Evolutionary conservation across 2,329 filamentous ascomycete genomes (phyloP), one percentile per base, ranked within the genome.

Genomic region (Thyridium curvatum): DNA sequence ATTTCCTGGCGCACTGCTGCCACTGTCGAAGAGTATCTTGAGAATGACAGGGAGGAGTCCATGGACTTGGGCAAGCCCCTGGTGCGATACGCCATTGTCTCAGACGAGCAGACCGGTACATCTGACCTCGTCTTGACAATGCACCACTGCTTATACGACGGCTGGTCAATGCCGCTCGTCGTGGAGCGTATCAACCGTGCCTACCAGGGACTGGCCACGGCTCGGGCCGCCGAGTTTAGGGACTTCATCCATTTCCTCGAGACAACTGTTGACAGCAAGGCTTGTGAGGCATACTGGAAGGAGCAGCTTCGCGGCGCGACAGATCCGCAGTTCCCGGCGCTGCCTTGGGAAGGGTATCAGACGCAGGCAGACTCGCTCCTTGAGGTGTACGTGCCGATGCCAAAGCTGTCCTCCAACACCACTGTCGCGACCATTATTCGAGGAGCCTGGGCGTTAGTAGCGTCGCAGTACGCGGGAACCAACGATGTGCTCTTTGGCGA

Each of bases 401-500:
- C 51, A 35, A 49, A 51, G 44, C 54, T 56, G 1, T 56, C 50
- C 12, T 59, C 52, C 2, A 69, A 66, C 32, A 65, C 66, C 9
- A 79, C 74, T 0, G 59, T 73, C 3, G 72, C 77, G 0, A 77
- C 74, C 0, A 58, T 77, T 3, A 71, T 81, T 21, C 66, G 74
- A n/a, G 72, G 70, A 17, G 77, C 74, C 1, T 81, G 76, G 75
- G 73, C 73, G 0, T 53, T 79, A 3, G 62, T 78, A 1, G 67
- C 72, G 0, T 69, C 72, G 0, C 60, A 67, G 29, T 78, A 79
- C 51, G 68, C 68, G 31, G 68, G 66, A 10, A 68, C 63, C 18
- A 52, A 61, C 15, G 76, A 80, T 41, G 62, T 79, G 7, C 61
- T 79, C 12, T 79, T 79, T 42, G 77, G 75, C 10, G 72, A 77